These are phyloP conservation scores for Whalleya microplaca DNA, from an alignment of 2,329 filamentous ascomycete genomes.

Conservation along the genomic window DNA sequence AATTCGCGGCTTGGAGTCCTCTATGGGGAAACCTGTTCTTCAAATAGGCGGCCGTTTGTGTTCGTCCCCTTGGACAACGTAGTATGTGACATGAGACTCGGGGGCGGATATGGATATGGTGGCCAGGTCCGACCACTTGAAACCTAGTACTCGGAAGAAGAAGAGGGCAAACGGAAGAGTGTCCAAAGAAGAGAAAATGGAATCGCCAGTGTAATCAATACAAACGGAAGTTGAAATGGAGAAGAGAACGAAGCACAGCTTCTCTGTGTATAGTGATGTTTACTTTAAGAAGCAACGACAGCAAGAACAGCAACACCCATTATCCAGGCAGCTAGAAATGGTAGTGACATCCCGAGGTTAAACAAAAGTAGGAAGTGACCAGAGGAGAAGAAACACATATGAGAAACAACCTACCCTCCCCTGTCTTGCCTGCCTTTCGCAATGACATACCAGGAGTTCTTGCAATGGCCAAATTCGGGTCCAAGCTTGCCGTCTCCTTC, in stretches of 20 bases:
- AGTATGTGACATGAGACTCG: neutral
- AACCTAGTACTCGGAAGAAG: constrained; percentile 7
- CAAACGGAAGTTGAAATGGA: constrained; percentile 13
- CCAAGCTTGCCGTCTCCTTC: constrained; percentile 12
- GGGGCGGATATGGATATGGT: too few species aligned
- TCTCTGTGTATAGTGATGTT: constrained; percentile 13
- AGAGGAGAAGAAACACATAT: constrained; percentile 12
- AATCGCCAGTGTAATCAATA: constrained; percentile 16
- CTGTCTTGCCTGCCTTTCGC: constrained; percentile 1
- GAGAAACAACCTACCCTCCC: constrained; percentile 11
- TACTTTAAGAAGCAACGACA: constrained; percentile 16
- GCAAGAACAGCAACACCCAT: constrained; percentile 4
- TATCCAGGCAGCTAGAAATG: constrained; percentile 2
- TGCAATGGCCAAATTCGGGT: constrained; percentile 14
- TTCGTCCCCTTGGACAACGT: constrained; percentile 5
- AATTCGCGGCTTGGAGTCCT: neutral
- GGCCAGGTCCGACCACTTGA: neutral
- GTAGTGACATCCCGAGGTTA: neutral
- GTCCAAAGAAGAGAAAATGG: constrained; percentile 1
- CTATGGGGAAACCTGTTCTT: constrained; percentile 4
- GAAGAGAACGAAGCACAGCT: constrained; percentile 28
- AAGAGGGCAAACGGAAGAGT: constrained; percentile 15
- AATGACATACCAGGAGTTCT: constrained; percentile 11
- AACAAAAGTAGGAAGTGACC: neutral
- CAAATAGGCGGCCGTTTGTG: constrained; percentile 6